A percentile compares a stretch with the other conserved stretches of the same genome.
These are phyloP conservation scores for Coemansia interrupta DNA, from an alignment of 192 early-diverging fungal genomes.

Conservation along the genomic window DNA sequence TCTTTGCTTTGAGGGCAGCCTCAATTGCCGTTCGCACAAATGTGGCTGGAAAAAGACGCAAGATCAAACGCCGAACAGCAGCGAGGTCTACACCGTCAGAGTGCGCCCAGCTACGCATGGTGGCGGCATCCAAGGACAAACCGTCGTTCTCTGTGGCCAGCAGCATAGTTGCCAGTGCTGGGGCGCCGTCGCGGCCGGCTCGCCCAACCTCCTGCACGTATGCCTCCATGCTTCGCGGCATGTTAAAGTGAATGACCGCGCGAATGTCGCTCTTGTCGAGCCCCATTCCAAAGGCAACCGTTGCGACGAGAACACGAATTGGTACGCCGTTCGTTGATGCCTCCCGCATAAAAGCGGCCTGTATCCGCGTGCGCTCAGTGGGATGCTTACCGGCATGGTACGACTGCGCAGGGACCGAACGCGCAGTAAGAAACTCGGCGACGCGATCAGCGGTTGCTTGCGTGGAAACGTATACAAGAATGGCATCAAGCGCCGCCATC, in stretches of 20 bases:
- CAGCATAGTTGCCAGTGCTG: constrained; percentile 53
- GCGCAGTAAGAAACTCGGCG: constrained; percentile 63
- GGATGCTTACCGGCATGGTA: constrained; percentile 74
- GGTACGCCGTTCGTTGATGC: background rate
- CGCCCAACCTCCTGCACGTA: constrained; percentile 76
- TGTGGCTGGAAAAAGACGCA: constrained; percentile 19
- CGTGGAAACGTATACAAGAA: constrained; percentile 67
- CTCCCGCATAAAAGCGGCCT: constrained; percentile 63
- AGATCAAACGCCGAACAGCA: constrained; percentile 23
- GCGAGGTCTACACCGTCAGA: constrained; percentile 24
- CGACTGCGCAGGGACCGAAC: constrained; percentile 64
- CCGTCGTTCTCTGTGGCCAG: constrained; percentile 33
- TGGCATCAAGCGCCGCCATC: constrained; percentile 55
- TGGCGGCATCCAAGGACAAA: constrained; percentile 11
- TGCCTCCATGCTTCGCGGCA: constrained; percentile 70
- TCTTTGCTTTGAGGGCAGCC: constrained; percentile 5
- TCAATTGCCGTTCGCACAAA: constrained; percentile 24
- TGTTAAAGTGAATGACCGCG: constrained; percentile 68
- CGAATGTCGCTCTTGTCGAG: constrained; percentile 70
- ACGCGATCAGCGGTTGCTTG: constrained; percentile 67
- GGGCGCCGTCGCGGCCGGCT: constrained; percentile 61
- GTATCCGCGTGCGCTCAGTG: constrained; percentile 59
- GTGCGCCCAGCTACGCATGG: constrained; percentile 31
- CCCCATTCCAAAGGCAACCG: constrained; percentile 74
- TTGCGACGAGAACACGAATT: constrained; percentile 68